These are phyloP conservation scores for Colletotrichum horii DNA, from an alignment of 2,329 filamentous ascomycete genomes.

Conservation along the genomic window DNA sequence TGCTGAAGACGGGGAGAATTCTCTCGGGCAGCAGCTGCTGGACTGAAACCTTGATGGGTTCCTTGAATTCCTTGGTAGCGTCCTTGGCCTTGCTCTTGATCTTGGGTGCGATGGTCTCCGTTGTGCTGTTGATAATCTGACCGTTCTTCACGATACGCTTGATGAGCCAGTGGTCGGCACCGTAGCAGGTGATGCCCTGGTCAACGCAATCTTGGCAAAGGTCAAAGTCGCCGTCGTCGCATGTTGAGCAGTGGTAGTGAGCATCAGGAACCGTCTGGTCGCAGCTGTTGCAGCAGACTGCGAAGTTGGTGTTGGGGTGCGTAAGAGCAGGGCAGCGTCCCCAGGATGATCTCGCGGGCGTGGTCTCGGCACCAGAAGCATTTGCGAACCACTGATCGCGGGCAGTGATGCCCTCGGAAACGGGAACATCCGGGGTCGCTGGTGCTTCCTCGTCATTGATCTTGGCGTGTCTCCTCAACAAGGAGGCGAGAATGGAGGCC, in stretches of 20 bases:
- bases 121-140: conserved; percentile 82
- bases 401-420: conserved; percentile 28
- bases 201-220: conserved; percentile 83
- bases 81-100: conserved; percentile 38
- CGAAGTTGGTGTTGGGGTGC: conserved; percentile 59
- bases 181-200: conserved; percentile 77
- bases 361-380: neutral
- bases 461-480: conserved; percentile 21
- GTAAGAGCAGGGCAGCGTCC: conserved; percentile 11
- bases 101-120: conserved; percentile 78
- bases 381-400: conserved; percentile 37
- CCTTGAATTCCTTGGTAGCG: conserved; percentile 24
- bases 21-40: neutral
- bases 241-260: conserved; percentile 95
- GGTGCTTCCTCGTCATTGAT: conserved; percentile 8
- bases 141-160: conserved; percentile 85
- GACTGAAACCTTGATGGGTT: conserved; percentile 12
- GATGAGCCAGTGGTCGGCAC: conserved; percentile 88
- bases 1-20: conserved; percentile 9
- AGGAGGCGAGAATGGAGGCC: conserved; percentile 21
- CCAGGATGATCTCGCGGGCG: neutral
- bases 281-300: conserved; percentile 94
- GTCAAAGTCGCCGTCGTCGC: conserved; percentile 93
- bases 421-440: conserved; percentile 23
- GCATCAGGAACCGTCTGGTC: conserved; percentile 76